phyloP scores from a whole-genome alignment of 768 basidiomycete species.

The Russula earlei region DNA sequence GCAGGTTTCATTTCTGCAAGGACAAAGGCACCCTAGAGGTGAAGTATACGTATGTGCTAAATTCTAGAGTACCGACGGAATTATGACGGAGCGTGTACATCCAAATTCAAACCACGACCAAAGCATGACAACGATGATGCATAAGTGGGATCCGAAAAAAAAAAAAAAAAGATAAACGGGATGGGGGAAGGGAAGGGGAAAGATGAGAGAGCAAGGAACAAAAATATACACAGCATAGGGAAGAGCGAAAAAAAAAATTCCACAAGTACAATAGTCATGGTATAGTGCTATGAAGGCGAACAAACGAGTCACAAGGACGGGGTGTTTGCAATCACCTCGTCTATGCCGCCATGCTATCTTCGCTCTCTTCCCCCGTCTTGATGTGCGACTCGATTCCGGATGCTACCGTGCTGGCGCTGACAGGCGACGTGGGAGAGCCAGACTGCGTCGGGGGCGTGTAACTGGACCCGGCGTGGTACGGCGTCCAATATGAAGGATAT shows the following conservation, averaged over 20 bases:
- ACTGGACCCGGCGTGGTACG: slow-evolving; percentile 1
- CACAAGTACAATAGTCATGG: slow-evolving; percentile 8
- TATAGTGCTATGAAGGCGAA: background rate
- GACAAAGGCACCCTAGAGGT: slow-evolving; percentile 1
- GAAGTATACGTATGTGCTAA: slow-evolving; percentile 8
- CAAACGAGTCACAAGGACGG: background rate
- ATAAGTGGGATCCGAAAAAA: slow-evolving; percentile 5
- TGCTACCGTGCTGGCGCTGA: slow-evolving; percentile 13
- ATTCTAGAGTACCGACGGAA: slow-evolving; percentile 11
- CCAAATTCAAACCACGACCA: slow-evolving; percentile 2
- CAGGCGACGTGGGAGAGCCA: slow-evolving; percentile 14
- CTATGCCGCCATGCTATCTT: slow-evolving; percentile 11
- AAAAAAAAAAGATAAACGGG: background rate
- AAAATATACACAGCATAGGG: slow-evolving; percentile 2
- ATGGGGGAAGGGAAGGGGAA: background rate
- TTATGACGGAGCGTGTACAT: slow-evolving; percentile 11
- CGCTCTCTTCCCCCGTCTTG: slow-evolving; percentile 15
- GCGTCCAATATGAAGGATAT: slow-evolving; percentile 18
- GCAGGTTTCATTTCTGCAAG: background rate
- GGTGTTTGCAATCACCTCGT: background rate
- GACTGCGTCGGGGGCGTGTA: slow-evolving; percentile 11
- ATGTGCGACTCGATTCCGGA: slow-evolving; percentile 16
- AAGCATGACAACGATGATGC: background rate
- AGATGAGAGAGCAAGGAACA: background rate
- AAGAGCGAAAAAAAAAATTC: background rate